Percentiles rank a stretch among this genome's conserved stretches.
These are phyloP conservation scores for Solanum appendiculatum DNA, from an alignment of 257 asterid species.

Conservation along the genomic window DNA sequence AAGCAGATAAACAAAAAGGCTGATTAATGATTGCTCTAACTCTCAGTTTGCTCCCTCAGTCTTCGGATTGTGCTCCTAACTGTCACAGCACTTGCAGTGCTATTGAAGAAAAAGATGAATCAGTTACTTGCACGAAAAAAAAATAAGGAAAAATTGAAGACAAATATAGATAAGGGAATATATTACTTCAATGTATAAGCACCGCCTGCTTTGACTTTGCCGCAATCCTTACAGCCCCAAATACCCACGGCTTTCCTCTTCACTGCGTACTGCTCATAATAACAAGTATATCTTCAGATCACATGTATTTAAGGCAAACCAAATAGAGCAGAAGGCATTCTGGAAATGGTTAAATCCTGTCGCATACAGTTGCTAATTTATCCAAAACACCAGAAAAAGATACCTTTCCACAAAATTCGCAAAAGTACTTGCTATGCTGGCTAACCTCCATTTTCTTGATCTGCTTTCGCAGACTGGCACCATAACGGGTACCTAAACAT, in stretches of 20 bases:
- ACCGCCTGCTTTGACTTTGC: constrained; percentile 46
- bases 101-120: constrained; percentile 3
- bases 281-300: background rate
- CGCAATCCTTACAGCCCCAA: constrained; percentile 47
- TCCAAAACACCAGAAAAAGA: background rate
- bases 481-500: constrained; percentile 33
- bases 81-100: constrained; percentile 42
- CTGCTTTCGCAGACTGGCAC: constrained; percentile 44
- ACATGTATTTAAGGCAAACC: background rate
- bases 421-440: constrained; percentile 36
- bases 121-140: background rate
- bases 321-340: background rate
- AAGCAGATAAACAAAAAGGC: background rate
- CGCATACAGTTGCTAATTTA: background rate
- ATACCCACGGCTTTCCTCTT: constrained; percentile 43
- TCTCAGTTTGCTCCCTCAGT: constrained; percentile 42
- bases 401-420: constrained; percentile 47
- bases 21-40: background rate
- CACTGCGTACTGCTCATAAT: constrained; percentile 21
- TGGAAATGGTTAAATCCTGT: background rate
- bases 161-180: background rate
- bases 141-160: background rate
- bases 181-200: constrained; percentile 38
- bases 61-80: constrained; percentile 42
- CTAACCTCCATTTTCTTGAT: constrained; percentile 45